phyloP scores from a whole-genome alignment of 495 filamentous ascomycete genomes.

The Tuber calosporum region DNA sequence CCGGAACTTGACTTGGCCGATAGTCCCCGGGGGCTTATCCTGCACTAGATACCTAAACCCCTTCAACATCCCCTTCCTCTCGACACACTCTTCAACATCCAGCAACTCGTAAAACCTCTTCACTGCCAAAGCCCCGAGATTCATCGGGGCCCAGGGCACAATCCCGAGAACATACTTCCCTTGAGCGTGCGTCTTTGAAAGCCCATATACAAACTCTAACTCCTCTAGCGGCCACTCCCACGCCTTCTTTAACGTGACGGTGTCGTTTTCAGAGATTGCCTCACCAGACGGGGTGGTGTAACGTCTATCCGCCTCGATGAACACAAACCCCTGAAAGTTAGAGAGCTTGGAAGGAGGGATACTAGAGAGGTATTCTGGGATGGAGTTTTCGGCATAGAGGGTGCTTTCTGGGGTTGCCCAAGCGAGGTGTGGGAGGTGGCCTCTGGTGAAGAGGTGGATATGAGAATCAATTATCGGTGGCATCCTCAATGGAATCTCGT shows the following conservation, averaged over 20 bases:
- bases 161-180: constrained; percentile 48
- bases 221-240: constrained; percentile 58
- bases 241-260: not conserved
- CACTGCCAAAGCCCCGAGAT: constrained; percentile 50
- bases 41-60: constrained; percentile 64
- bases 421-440: constrained; percentile 55
- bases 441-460: constrained; percentile 71
- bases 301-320: constrained; percentile 69
- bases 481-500: not conserved
- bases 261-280: constrained; percentile 31
- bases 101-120: constrained; percentile 15
- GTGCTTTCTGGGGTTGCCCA: constrained; percentile 56
- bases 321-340: constrained; percentile 58
- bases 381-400: constrained; percentile 56
- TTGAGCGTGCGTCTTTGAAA: constrained; percentile 31
- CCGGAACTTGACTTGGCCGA: constrained; percentile 55
- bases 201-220: constrained; percentile 57
- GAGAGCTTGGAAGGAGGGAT: constrained; percentile 19
- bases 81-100: not conserved
- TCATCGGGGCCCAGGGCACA: constrained; percentile 74
- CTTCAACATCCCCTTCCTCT: constrained; percentile 13
- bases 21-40: constrained; percentile 61
- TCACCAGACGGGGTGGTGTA: constrained; percentile 41
- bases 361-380: constrained; percentile 51
- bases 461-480: constrained; percentile 67